These are phyloP conservation scores for Fusarium sp. DNA, from an alignment of 2,329 filamentous ascomycete genomes.

Conservation along the genomic window DNA sequence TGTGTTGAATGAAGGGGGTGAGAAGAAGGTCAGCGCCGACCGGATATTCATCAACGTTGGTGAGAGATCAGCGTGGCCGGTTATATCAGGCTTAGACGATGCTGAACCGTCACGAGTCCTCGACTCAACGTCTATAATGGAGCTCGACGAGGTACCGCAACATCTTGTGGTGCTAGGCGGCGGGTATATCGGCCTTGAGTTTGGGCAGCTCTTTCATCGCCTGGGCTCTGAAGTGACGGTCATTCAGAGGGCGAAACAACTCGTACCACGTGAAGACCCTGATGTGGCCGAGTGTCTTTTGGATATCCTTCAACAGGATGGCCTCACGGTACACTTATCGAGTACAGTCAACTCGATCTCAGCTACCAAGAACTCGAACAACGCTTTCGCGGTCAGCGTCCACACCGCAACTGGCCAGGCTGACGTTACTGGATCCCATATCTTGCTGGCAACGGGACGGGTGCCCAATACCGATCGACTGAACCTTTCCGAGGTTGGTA, in stretches of 20 bases:
- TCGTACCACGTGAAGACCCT: slow-evolving; percentile 60
- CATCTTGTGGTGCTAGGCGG: slow-evolving; percentile 65
- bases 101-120: slow-evolving; percentile 54
- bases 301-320: slow-evolving; percentile 59
- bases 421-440: slow-evolving; percentile 56
- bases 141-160: slow-evolving; percentile 58
- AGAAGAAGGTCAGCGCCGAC: slow-evolving; percentile 52
- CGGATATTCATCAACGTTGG: slow-evolving; percentile 61
- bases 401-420: slow-evolving; percentile 39
- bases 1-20: slow-evolving; percentile 45
- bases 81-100: slow-evolving; percentile 53
- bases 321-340: slow-evolving; percentile 56
- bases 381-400: slow-evolving; percentile 35
- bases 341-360: slow-evolving; percentile 48
- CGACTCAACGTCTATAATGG: slow-evolving; percentile 61
- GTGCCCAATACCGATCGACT: slow-evolving; percentile 62
- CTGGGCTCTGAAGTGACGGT: slow-evolving; percentile 63
- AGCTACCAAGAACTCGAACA: slow-evolving; percentile 7
- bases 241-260: slow-evolving; percentile 56
- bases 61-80: slow-evolving; percentile 55
- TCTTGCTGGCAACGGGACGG: slow-evolving; percentile 63
- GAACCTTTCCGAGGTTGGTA: slow-evolving; percentile 55
- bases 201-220: slow-evolving; percentile 63
- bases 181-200: slow-evolving; percentile 65
- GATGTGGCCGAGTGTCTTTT: slow-evolving; percentile 59